Conservation (phyloP, 1,284 basidiomycete species). For the Moesziomyces globuligerus region DNA sequence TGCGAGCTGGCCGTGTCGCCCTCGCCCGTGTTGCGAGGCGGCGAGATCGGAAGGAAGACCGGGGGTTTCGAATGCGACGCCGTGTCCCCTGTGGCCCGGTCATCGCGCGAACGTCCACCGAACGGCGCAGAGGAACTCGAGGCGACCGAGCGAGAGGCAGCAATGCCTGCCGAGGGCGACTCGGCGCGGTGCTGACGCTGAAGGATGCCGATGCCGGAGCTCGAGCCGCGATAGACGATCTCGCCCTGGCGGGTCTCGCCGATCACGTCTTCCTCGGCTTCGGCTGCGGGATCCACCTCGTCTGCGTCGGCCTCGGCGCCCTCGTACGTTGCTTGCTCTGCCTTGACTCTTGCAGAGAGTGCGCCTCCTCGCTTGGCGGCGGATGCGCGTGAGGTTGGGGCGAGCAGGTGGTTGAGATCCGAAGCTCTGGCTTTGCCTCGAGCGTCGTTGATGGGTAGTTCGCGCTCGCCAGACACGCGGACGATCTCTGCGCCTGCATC, state of each 20-base stretch:
- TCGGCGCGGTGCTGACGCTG: conserved; percentile 47
- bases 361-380: not conserved
- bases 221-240: conserved; percentile 57
- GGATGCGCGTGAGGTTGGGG: not conserved
- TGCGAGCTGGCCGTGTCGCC: conserved; percentile 29
- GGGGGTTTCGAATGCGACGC: conserved; percentile 13
- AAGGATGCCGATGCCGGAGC: conserved; percentile 57
- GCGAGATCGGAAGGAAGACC: conserved; percentile 38
- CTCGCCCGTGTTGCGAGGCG: conserved; percentile 28
- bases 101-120: conserved; percentile 18
- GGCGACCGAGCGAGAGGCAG: conserved; percentile 15
- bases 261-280: conserved; percentile 45
- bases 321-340: conserved; percentile 22
- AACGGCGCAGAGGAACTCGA: conserved; percentile 33
- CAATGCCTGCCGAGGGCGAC: conserved; percentile 16
- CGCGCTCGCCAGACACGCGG: conserved; percentile 47
- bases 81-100: conserved; percentile 7
- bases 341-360: conserved; percentile 15
- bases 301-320: conserved; percentile 11
- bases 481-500: conserved; percentile 49
- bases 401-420: not conserved
- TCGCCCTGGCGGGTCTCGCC: conserved; percentile 50
- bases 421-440: not conserved
- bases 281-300: conserved; percentile 22
- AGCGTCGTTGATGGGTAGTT: conserved; percentile 6